Base-by-base conservation (phyloP, 495 filamentous ascomycete species). In the Glonium stellatum region DNA sequence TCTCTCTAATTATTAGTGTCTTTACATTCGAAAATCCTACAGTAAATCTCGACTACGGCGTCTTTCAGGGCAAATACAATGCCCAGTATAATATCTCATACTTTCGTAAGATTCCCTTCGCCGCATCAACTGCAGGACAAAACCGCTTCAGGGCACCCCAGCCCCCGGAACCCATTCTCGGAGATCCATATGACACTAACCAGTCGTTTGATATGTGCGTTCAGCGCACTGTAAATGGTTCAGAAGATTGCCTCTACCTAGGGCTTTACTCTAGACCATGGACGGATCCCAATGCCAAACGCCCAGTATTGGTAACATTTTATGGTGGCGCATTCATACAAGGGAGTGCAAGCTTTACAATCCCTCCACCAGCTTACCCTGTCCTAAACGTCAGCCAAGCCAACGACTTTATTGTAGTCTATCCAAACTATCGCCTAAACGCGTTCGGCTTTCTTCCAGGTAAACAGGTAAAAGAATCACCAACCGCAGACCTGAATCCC, bases 251-350 rank as follows among this genome's bases (percentile, higher is more conserved):
- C 67, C 70, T 85, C 4, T 85, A 84, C 55, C 72, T 86, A 1
- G 78, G 77, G 10, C 68, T 85, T 0, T 84, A 83, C 68, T 78
- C 80, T 2, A 76, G 81, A 0, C 82, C 82, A 6, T 85, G 81
- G 81, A 58, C 63, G 8, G 44, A 55, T 1, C 63, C 67, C 12
- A 59, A 72, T 51, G 56, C 70, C 18, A 76, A 70, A 34, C 72
- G 81, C 15, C 84, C 83, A 0, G 83, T 86, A 0, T 69, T 85
- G 1, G 77, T 84, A 3, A 77, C 76, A 23, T 85, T 84, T 61
- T 84, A 83, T 62, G 83, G 83, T 19, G 84, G 84, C 1, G 83
- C 72, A 0, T 86, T 83, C 67, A 82, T 87, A 47, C 72, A 83
- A 69, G 82, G 82, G 21, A 70, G 72, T 31, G 81, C 78, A 0